Conservation (phyloP, 2,329 filamentous ascomycete species). For the Diaporthe australafricana region DNA sequence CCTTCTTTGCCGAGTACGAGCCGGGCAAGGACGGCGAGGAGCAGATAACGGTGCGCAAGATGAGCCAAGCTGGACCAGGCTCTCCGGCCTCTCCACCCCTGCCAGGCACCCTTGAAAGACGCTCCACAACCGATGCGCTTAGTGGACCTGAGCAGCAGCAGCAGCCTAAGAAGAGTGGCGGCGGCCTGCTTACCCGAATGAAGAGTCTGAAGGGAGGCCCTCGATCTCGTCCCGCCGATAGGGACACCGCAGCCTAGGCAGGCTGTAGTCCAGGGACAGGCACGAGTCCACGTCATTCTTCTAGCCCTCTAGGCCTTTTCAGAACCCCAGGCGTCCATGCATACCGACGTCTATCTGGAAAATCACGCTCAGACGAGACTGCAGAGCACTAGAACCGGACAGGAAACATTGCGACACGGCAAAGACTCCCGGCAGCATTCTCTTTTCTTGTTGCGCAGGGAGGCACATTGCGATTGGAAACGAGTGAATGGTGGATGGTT, state of each 20-base stretch:
- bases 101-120: conserved; percentile 73
- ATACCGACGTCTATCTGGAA: neutral
- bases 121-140: conserved; percentile 69
- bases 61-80: conserved; percentile 49
- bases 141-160: conserved; percentile 51
- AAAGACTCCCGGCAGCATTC: neutral
- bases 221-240: conserved; percentile 35
- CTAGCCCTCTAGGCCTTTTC: neutral
- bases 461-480: conserved; percentile 29
- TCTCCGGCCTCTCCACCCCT: conserved; percentile 67
- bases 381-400: conserved; percentile 6
- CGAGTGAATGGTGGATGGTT: conserved; percentile 6
- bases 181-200: conserved; percentile 82
- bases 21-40: conserved; percentile 66
- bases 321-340: neutral
- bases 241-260: conserved; percentile 28
- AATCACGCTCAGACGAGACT: conserved; percentile 13
- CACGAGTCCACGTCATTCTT: conserved; percentile 16
- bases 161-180: conserved; percentile 60
- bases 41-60: conserved; percentile 57
- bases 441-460: neutral
- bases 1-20: conserved; percentile 87
- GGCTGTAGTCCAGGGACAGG: neutral
- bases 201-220: conserved; percentile 82
- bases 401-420: neutral